Conservation (phyloP, 2,329 filamentous ascomycete genomes). For the Cladophialophora psammophila region DNA sequence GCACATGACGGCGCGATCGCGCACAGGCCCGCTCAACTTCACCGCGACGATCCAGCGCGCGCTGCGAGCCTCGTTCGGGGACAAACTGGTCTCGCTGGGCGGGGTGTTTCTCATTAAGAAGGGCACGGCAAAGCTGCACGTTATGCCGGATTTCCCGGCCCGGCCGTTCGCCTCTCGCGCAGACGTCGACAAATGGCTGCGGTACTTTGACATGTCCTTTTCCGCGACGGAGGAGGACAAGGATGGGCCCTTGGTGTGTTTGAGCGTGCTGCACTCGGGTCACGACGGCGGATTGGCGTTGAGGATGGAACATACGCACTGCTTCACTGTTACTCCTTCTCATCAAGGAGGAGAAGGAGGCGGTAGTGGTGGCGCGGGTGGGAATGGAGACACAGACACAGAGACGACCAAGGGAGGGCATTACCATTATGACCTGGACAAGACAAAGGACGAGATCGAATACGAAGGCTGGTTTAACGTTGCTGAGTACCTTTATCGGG, state of each 20-base stretch:
- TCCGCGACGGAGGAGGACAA: constrained; percentile 14
- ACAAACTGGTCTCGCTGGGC: constrained; percentile 50
- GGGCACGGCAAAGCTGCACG: constrained; percentile 50
- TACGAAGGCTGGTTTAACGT: constrained; percentile 59
- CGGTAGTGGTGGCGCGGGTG: neutral
- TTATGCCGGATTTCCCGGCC: constrained; percentile 56
- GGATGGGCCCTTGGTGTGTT: constrained; percentile 48
- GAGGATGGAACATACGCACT: constrained; percentile 59
- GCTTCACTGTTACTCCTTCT: constrained; percentile 45
- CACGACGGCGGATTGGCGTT: constrained; percentile 50
- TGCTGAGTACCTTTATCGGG: constrained; percentile 51
- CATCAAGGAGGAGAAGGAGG: no score
- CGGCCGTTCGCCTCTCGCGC: constrained; percentile 43
- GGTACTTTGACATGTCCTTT: constrained; percentile 45
- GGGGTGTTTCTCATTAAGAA: constrained; percentile 52
- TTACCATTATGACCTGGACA: constrained; percentile 52
- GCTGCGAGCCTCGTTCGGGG: constrained; percentile 46
- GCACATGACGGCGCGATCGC: constrained; percentile 47
- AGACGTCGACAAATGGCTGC: constrained; percentile 51
- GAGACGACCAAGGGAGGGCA: constrained; percentile 50
- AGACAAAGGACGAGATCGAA: constrained; percentile 48
- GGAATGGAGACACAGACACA: neutral
- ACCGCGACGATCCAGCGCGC: constrained; percentile 46
- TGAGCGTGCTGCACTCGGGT: constrained; percentile 54
- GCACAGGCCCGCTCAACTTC: constrained; percentile 46